phyloP scores from a whole-genome alignment of 495 filamentous ascomycete species.

The Podospora tetraspora region DNA sequence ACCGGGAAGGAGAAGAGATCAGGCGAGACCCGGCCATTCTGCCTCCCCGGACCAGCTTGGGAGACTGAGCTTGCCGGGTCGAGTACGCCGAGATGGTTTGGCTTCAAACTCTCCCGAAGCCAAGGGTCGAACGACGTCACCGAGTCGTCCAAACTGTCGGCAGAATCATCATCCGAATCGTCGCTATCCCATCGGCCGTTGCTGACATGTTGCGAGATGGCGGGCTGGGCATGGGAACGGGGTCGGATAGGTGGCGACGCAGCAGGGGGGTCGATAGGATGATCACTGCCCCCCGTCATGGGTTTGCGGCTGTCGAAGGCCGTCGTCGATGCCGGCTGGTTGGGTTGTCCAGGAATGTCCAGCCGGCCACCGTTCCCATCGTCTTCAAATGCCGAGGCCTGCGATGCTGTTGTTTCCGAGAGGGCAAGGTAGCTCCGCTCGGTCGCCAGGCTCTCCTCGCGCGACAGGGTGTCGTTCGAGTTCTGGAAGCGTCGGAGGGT shows the following conservation, averaged over 20 bases:
- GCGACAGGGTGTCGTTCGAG: conserved; percentile 34
- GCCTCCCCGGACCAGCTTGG: conserved; percentile 18
- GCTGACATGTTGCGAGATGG: conserved; percentile 17
- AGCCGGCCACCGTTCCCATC: background rate
- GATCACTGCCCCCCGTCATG: background rate
- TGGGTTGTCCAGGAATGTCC: background rate
- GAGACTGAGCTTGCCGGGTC: conserved; percentile 23
- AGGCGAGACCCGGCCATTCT: conserved; percentile 30
- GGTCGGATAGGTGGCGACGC: conserved; percentile 27
- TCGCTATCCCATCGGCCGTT: conserved; percentile 31
- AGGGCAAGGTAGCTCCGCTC: conserved; percentile 21
- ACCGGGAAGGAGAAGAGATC: conserved; percentile 45
- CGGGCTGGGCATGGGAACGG: conserved; percentile 30
- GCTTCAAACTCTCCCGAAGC: conserved; percentile 41
- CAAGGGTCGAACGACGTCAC: conserved; percentile 36
- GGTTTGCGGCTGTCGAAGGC: conserved; percentile 26
- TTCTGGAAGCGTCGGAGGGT: conserved; percentile 39
- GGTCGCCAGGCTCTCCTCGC: conserved; percentile 17
- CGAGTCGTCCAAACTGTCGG: conserved; percentile 22
- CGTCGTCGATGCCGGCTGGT: conserved; percentile 24
- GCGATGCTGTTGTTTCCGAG: conserved; percentile 24
- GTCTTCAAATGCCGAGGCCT: conserved; percentile 12
- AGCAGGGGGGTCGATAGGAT: conserved; percentile 6
- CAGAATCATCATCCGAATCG: conserved; percentile 22
- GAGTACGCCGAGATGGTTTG: conserved; percentile 18